Conservation (phyloP, 169 alveolate species). For the Eimeria tenella region DNA sequence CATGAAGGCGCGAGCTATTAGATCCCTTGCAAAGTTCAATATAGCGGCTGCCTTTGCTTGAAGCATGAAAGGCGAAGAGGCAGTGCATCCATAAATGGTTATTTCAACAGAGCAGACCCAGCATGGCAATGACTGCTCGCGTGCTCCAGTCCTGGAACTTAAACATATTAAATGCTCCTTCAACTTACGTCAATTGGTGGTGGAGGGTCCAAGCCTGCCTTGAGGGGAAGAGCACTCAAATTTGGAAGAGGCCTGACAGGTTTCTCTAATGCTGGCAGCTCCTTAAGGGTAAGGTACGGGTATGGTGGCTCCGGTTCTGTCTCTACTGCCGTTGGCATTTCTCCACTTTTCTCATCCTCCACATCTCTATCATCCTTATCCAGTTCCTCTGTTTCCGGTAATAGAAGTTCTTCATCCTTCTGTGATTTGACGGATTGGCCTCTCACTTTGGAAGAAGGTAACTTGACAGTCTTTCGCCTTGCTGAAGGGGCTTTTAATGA, state of each 20-base stretch:
- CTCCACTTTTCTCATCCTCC: not conserved
- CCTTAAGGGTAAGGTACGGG: conserved; percentile 32
- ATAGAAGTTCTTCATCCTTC: not conserved
- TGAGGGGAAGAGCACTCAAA: not conserved
- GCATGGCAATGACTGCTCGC: too few species aligned
- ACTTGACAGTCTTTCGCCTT: conserved; percentile 17
- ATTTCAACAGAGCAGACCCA: too few species aligned
- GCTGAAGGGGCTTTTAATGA: not conserved
- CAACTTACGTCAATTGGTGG: conserved; percentile 47
- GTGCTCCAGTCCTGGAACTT: not conserved
- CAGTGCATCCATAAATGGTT: too few species aligned
- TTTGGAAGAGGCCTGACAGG: conserved; percentile 38
- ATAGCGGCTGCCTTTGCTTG: too few species aligned
- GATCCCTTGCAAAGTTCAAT: too few species aligned
- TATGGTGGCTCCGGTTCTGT: conserved; percentile 48
- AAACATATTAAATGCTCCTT: not conserved
- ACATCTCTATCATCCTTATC: not conserved
- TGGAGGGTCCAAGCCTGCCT: conserved; percentile 4
- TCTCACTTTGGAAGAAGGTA: conserved; percentile 2
- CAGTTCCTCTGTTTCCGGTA: not conserved
- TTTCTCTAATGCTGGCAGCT: conserved; percentile 39
- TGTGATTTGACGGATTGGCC: not conserved
- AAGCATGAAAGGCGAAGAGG: too few species aligned
- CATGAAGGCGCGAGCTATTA: too few species aligned
- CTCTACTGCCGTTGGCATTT: not conserved